Percentiles rank a stretch among this genome's conserved stretches.
Evolutionary conservation across 164 flowering plant species (phyloP).

Genomic region (Macadamia integrifolia): DNA sequence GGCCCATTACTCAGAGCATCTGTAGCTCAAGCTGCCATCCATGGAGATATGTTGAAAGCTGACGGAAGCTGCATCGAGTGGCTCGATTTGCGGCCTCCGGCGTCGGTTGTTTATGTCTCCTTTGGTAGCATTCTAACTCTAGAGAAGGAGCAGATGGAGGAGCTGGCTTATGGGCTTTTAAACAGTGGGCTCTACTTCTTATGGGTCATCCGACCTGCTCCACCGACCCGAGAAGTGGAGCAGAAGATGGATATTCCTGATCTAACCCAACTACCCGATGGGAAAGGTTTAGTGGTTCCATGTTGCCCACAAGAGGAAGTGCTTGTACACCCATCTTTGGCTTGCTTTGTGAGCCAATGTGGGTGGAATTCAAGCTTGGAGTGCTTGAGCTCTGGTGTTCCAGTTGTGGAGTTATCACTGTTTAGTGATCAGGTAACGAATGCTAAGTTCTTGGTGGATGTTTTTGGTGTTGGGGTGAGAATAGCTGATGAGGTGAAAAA

Average conservation of each 20-base stretch:
- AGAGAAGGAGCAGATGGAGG: slow-evolving; percentile 19
- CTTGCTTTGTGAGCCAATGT: slow-evolving; percentile 56
- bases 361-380: not conserved
- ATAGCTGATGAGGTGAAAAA: slow-evolving; percentile 23
- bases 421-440: slow-evolving; percentile 75
- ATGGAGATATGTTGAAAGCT: slow-evolving; percentile 42
- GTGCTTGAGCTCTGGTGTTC: not conserved
- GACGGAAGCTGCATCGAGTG: slow-evolving; percentile 43
- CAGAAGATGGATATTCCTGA: not conserved
- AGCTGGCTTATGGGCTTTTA: slow-evolving; percentile 51
- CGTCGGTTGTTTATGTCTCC: not conserved
- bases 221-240: not conserved
- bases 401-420: slow-evolving; percentile 39
- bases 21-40: slow-evolving; percentile 4
- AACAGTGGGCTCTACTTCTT: slow-evolving; percentile 37
- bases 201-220: slow-evolving; percentile 54
- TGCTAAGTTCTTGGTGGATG: slow-evolving; percentile 58
- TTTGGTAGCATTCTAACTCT: not conserved
- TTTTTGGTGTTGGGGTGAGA: slow-evolving; percentile 44
- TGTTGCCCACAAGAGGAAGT: slow-evolving; percentile 71
- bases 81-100: slow-evolving; percentile 34
- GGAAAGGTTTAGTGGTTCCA: slow-evolving; percentile 46
- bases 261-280: slow-evolving; percentile 33
- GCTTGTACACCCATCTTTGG: slow-evolving; percentile 49
- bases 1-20: slow-evolving; percentile 41